Conservation (phyloP, 305 asterid genomes). For the Solanum hybrid region DNA sequence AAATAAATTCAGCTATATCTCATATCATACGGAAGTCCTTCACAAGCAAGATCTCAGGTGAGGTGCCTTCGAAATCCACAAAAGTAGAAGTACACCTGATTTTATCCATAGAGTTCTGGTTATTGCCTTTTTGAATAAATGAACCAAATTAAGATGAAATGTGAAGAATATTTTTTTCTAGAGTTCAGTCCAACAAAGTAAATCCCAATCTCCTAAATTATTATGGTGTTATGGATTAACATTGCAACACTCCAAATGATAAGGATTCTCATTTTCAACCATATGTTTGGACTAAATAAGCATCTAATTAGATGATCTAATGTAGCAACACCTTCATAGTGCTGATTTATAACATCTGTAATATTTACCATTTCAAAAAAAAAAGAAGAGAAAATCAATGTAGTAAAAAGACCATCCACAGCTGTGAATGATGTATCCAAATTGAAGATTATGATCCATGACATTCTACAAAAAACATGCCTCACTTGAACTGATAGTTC, state of each 20-base stretch:
- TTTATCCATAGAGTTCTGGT: not conserved
- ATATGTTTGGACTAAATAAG: not conserved
- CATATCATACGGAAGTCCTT: not conserved
- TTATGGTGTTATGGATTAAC: not conserved
- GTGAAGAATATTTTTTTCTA: not conserved
- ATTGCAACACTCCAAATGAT: not conserved
- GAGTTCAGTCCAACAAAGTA: not conserved
- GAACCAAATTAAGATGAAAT: not conserved
- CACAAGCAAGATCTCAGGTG: not conserved
- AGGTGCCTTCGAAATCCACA: not conserved
- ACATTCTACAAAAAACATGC: not conserved
- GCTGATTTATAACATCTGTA: not conserved
- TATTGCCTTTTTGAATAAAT: not conserved
- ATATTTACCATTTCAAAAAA: not conserved
- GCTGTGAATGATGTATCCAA: not conserved
- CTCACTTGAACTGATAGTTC: not conserved
- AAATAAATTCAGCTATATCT: not conserved
- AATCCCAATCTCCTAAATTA: not conserved
- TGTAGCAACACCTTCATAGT: not conserved
- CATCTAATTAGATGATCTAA: not conserved
- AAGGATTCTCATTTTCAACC: constrained; percentile 2
- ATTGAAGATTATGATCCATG: not conserved
- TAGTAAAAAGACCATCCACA: not conserved
- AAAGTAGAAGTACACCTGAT: not conserved
- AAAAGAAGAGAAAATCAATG: not conserved